Percentiles rank a stretch among this genome's conserved stretches.
phyloP scores from a whole-genome alignment of 352 stramenopile species.

The Globisporangium paroecandrum region DNA sequence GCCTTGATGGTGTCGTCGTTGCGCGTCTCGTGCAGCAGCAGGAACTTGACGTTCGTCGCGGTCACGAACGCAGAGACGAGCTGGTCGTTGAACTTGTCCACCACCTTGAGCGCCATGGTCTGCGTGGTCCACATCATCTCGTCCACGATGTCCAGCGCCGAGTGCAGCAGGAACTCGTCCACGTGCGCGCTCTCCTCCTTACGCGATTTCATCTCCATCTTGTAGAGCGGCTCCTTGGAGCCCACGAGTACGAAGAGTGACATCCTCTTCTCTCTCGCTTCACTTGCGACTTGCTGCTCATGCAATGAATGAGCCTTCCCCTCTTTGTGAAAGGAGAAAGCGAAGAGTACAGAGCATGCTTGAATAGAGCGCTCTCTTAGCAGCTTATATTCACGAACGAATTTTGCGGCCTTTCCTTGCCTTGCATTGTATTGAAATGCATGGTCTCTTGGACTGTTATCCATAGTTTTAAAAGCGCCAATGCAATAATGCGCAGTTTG shows the following conservation, averaged over 20 bases:
- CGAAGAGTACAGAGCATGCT: background rate
- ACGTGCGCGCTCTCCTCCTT: constrained; percentile 89
- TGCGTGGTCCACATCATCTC: constrained; percentile 93
- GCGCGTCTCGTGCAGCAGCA: constrained; percentile 93
- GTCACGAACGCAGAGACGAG: constrained; percentile 96
- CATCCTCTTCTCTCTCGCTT: constrained; percentile 27
- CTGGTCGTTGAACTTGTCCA: constrained; percentile 97
- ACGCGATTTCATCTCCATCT: constrained; percentile 81
- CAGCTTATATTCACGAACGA: too few relatives aligned
- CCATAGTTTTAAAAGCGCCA: background rate
- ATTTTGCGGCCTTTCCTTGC: background rate
- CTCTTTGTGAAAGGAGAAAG: background rate
- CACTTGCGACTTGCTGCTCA: background rate
- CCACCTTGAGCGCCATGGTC: constrained; percentile 90
- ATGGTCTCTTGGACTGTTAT: too few relatives aligned
- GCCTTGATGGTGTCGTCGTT: constrained; percentile 94
- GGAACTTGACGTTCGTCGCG: constrained; percentile 94
- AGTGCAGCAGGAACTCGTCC: constrained; percentile 98
- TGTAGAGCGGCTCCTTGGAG: constrained; percentile 84
- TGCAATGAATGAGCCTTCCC: background rate
- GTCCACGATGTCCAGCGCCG: constrained; percentile 96
- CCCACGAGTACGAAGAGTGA: constrained; percentile 85
- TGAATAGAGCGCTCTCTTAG: constrained; percentile 4
- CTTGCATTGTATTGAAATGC: background rate
- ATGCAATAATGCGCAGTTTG: too few relatives aligned